Conservation (phyloP, 768 basidiomycete species). For the Lenzites betulinus region DNA sequence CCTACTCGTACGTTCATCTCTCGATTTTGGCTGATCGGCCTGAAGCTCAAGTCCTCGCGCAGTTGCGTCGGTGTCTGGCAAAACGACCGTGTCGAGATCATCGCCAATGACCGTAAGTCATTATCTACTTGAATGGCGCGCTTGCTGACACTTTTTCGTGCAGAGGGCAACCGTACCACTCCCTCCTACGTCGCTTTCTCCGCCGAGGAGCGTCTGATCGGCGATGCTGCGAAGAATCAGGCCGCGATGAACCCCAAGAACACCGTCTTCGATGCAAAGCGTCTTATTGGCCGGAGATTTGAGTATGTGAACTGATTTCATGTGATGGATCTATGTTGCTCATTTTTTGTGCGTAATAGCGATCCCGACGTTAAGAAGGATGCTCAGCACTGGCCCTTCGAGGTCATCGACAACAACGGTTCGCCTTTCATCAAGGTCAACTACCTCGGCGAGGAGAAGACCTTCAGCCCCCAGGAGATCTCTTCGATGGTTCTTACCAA, state of each 20-base stretch:
- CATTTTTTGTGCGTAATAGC: slow-evolving; percentile 31
- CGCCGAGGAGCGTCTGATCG: slow-evolving; percentile 93
- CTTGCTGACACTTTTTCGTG: not conserved
- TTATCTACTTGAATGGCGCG: slow-evolving; percentile 10
- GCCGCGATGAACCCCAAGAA: slow-evolving; percentile 99
- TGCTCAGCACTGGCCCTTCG: slow-evolving; percentile 97
- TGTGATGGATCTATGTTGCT: not conserved
- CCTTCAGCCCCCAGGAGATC: slow-evolving; percentile 97
- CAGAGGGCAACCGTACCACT: slow-evolving; percentile 98
- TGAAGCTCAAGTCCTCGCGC: slow-evolving; percentile 27
- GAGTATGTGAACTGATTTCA: slow-evolving; percentile 56
- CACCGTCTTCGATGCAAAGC: slow-evolving; percentile 99
- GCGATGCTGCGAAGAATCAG: slow-evolving; percentile 99
- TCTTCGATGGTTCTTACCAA: slow-evolving; percentile 99
- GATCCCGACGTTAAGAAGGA: slow-evolving; percentile 98
- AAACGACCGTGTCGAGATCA: slow-evolving; percentile 99
- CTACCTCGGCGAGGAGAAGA: slow-evolving; percentile 93
- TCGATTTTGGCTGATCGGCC: not conserved
- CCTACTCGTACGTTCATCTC: slow-evolving; percentile 75
- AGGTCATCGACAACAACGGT: slow-evolving; percentile 94
- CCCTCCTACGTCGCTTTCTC: slow-evolving; percentile 99
- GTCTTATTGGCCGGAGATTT: slow-evolving; percentile 95
- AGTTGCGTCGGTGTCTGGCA: slow-evolving; percentile 99
- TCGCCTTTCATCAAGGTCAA: slow-evolving; percentile 96
- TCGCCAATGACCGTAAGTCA: slow-evolving; percentile 91